Conservation (phyloP, 805 yeast genomes). For the Candida arabinofermentans region DNA sequence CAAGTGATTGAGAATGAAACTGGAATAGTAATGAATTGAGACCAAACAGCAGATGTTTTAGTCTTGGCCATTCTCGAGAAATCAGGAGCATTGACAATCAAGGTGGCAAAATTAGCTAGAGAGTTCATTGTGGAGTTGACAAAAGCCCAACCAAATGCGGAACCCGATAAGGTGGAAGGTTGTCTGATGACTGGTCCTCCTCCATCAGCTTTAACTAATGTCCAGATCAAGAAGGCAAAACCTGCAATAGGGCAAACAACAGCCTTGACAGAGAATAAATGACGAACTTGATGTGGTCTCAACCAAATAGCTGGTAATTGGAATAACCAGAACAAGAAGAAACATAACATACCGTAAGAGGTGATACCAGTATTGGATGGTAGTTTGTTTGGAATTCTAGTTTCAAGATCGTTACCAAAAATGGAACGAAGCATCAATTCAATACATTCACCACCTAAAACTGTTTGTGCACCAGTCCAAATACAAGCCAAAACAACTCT, state of each 20-base stretch:
- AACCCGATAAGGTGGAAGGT: constrained; percentile 47
- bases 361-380: constrained; percentile 45
- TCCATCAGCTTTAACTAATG: constrained; percentile 75
- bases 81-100: constrained; percentile 85
- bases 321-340: constrained; percentile 77
- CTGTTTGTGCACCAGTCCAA: constrained; percentile 86
- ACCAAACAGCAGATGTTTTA: constrained; percentile 44
- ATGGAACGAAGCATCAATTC: constrained; percentile 72
- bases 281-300: constrained; percentile 78
- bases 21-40: constrained; percentile 68
- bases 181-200: constrained; percentile 69
- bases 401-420: constrained; percentile 61
- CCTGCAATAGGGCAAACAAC: constrained; percentile 79
- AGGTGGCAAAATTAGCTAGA: constrained; percentile 83
- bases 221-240: constrained; percentile 79
- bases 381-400: constrained; percentile 60
- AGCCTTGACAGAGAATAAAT: constrained; percentile 80
- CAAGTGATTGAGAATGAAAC: constrained; percentile 76
- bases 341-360: constrained; percentile 67
- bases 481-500: constrained; percentile 75
- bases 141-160: constrained; percentile 79
- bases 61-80: constrained; percentile 78
- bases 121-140: constrained; percentile 74
- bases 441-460: constrained; percentile 82
- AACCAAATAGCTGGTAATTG: constrained; percentile 79